A percentile compares a stretch with the other conserved stretches of the same genome.
Evolutionary conservation across 164 flowering plant species (phyloP).

Genomic region (Magnolia changhungtana): DNA sequence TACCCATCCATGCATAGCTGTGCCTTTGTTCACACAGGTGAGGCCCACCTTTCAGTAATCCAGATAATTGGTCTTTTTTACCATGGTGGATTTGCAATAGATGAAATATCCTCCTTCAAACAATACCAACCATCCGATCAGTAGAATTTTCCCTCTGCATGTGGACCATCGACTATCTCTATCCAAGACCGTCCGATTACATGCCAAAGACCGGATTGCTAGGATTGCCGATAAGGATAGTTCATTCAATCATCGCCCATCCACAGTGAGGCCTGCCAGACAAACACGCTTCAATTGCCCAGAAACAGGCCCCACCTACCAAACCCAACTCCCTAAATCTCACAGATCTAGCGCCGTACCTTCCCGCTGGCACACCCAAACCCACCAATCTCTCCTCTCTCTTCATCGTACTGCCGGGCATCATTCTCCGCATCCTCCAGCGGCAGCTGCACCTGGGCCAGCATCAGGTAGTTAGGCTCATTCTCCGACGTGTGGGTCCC

Average conservation of each 20-base stretch:
- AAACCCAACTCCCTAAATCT: background rate
- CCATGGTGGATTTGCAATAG: background rate
- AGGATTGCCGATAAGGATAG: no score
- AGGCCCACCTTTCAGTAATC: no score
- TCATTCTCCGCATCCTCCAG: slow-evolving; percentile 88
- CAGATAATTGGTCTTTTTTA: no score
- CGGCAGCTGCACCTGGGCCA: slow-evolving; percentile 93
- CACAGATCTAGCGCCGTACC: slow-evolving; percentile 28
- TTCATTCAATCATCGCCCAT: no score
- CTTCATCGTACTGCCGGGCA: slow-evolving; percentile 79
- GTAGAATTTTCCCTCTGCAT: background rate
- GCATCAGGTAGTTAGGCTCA: slow-evolving; percentile 94
- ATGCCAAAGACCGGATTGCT: no score
- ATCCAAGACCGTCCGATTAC: background rate
- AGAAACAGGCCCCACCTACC: background rate
- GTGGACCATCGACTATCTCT: background rate
- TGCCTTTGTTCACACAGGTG: no score
- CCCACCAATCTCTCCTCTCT: slow-evolving; percentile 76
- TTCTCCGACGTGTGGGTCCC: slow-evolving; percentile 95
- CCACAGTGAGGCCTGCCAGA: no score
- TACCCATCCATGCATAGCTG: no score
- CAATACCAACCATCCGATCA: background rate
- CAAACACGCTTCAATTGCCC: no score
- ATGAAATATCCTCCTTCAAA: background rate
- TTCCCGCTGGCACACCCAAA: slow-evolving; percentile 86